Evolutionary conservation across 768 basidiomycete species (phyloP), one percentile per base, ranked within the genome.

Genomic region (Psilocybe sp.): DNA sequence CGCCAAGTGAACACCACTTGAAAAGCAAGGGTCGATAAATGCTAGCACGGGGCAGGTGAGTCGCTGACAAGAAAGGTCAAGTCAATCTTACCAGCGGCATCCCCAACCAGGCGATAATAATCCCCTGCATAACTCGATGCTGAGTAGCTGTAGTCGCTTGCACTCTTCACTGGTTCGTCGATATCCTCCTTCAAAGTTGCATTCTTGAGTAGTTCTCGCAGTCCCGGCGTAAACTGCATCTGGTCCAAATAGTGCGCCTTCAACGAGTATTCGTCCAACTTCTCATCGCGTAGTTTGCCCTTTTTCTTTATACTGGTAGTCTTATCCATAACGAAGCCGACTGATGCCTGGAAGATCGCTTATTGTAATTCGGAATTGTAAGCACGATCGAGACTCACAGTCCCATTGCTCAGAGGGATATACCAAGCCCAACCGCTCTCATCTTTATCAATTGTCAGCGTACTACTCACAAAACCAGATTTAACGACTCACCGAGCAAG

Each of bases 1-100:
- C 4, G 73, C 73, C 14, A 75, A 62, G 56, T 75, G 73, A 19
- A 74, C 68, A 0, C 73, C 73, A 44, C 76, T 79, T 4, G 82
- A 84, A 65, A 84, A 84, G 65, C 82, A 76, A 0, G 82, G 82
- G 54, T 84, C 82, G 48, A 84, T 82, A 59, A 80, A 82, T 1
- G 79, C 79, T 78, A 19, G 34, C n/a, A 13, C 20, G 45, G 18
- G 37, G 2, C 35, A 23, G 18, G n/a, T n/a, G n/a, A n/a, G n/a
- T n/a, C n/a, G n/a, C n/a, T n/a, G n/a, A n/a, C n/a, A 37, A 8
- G 16, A 32, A 12, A n/a, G 13, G n/a, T n/a, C n/a, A n/a, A 47
- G 40, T 1, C 3, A 20, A 18, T 44, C 44, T 33, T 45, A 66
- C 66, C 64, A 37, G 62, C 64, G 11, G 69, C 67, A 42, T 71